phyloP scores from a whole-genome alignment of 768 basidiomycete genomes.

The Termitomyces sp. region DNA sequence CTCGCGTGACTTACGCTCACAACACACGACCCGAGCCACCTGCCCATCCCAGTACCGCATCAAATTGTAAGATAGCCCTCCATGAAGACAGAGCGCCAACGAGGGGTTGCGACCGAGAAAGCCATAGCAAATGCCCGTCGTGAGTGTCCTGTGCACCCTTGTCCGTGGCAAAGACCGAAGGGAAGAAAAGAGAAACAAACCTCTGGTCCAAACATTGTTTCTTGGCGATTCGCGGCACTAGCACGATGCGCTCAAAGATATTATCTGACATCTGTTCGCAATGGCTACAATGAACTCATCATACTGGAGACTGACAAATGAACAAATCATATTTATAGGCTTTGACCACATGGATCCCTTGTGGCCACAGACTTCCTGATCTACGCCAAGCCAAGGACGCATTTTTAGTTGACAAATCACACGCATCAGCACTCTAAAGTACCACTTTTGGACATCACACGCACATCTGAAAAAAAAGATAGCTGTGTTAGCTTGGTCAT shows the following conservation, averaged over 20 bases:
- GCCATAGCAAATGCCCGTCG: slow-evolving; percentile 84
- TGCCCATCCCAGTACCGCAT: slow-evolving; percentile 92
- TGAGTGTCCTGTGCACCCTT: slow-evolving; percentile 51
- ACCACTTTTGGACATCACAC: not conserved
- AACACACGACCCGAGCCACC: slow-evolving; percentile 84
- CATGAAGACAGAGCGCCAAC: slow-evolving; percentile 70
- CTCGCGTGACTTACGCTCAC: slow-evolving; percentile 35
- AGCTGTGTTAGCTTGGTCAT: not conserved
- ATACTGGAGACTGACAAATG: too few relatives aligned
- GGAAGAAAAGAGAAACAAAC: slow-evolving; percentile 20
- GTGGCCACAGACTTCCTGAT: not conserved
- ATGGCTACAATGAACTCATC: too few relatives aligned
- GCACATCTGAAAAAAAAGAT: not conserved
- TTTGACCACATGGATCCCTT: too few relatives aligned
- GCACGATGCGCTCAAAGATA: slow-evolving; percentile 69
- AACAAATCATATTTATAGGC: too few relatives aligned
- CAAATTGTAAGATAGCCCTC: slow-evolving; percentile 77
- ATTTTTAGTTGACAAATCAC: not conserved
- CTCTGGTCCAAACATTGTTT: slow-evolving; percentile 58
- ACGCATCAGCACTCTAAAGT: not conserved
- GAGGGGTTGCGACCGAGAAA: slow-evolving; percentile 69
- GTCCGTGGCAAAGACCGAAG: not conserved
- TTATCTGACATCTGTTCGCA: too few relatives aligned
- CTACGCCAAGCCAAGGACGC: not conserved
- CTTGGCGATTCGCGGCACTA: slow-evolving; percentile 45